Evolutionary conservation across 805 yeast species (phyloP).

Genomic region (Saturnispora serradocipensis): DNA sequence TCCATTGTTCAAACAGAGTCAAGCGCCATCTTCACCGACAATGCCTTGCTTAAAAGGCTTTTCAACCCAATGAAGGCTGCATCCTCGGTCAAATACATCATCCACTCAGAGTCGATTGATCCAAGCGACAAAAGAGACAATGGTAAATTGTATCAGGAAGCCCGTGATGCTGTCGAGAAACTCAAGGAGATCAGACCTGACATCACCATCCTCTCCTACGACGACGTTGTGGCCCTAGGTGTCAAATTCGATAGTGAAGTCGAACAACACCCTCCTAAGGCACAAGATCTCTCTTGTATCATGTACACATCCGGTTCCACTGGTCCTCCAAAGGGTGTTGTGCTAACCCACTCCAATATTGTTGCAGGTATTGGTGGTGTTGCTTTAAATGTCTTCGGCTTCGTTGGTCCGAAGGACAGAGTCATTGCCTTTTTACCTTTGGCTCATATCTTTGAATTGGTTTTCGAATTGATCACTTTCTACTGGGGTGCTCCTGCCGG

Average conservation of each 20-base stretch:
- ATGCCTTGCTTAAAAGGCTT: slow-evolving; percentile 55
- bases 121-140: slow-evolving; percentile 52
- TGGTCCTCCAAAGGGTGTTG: slow-evolving; percentile 81
- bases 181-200: slow-evolving; percentile 68
- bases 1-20: slow-evolving; percentile 79
- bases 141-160: slow-evolving; percentile 51
- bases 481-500: slow-evolving; percentile 90
- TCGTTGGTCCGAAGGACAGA: slow-evolving; percentile 52
- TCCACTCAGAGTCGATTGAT: slow-evolving; percentile 57
- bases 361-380: slow-evolving; percentile 86
- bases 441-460: slow-evolving; percentile 93
- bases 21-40: slow-evolving; percentile 76
- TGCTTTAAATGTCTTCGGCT: slow-evolving; percentile 47
- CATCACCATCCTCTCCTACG: slow-evolving; percentile 52
- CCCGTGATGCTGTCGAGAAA: slow-evolving; percentile 48
- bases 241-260: slow-evolving; percentile 33
- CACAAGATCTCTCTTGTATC: slow-evolving; percentile 59
- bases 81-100: slow-evolving; percentile 51
- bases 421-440: slow-evolving; percentile 85
- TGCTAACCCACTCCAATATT: slow-evolving; percentile 54
- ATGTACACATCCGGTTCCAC: slow-evolving; percentile 88
- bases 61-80: slow-evolving; percentile 65
- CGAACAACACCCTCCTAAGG: slow-evolving; percentile 37
- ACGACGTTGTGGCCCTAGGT: slow-evolving; percentile 64
- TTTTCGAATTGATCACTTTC: slow-evolving; percentile 68